A percentile compares a stretch with the other conserved stretches of the same genome.
Conservation (phyloP, 148 eudicot species). For the Bassia scoparia region DNA sequence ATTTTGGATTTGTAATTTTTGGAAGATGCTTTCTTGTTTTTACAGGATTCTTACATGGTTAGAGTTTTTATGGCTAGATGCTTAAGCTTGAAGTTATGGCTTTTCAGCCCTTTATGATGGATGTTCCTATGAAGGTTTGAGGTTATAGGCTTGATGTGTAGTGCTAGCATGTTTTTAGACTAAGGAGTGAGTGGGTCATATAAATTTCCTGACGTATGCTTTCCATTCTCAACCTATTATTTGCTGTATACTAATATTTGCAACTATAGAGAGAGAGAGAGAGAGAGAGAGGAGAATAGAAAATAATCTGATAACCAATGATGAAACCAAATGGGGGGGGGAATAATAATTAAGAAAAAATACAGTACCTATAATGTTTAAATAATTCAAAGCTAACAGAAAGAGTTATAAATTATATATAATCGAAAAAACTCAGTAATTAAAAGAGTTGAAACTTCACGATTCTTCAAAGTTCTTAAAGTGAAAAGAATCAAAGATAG, state of each 20-base stretch:
- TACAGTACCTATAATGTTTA: neutral
- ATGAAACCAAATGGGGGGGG: no score
- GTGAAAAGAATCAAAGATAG: neutral
- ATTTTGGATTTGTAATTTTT: no score
- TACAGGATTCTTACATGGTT: neutral
- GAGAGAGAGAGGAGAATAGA: no score
- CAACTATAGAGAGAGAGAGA: no score
- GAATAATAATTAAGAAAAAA: neutral
- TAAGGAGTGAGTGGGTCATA: neutral
- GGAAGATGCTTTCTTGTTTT: neutral
- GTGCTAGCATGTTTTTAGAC: neutral
- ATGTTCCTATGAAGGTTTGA: no score
- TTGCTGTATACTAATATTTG: no score
- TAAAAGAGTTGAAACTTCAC: neutral
- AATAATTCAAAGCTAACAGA: neutral
- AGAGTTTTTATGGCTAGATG: neutral
- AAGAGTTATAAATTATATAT: no score
- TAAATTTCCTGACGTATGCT: no score
- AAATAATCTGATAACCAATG: no score
- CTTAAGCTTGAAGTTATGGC: neutral
- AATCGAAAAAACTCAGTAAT: no score
- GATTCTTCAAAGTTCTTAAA: neutral
- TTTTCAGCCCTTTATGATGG: neutral
- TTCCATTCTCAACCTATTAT: no score
- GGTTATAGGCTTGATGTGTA: neutral